These are phyloP conservation scores for Sungouiella thailandica DNA, from an alignment of 805 yeast genomes.

Conservation along the genomic window DNA sequence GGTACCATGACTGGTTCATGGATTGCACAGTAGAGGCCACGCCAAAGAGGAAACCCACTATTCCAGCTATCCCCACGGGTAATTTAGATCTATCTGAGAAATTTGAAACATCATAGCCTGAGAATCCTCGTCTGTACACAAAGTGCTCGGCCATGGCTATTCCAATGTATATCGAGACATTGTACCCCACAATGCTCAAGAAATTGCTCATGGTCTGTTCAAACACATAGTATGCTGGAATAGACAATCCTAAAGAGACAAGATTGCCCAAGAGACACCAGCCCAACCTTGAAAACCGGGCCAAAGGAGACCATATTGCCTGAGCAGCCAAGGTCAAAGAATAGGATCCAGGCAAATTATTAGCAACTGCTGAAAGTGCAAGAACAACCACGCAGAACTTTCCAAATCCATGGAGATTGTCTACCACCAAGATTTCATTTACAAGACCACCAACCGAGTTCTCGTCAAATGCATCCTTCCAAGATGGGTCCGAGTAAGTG, in stretches of 20 bases:
- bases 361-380: constrained; percentile 28
- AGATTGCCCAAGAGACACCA: constrained; percentile 31
- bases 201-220: constrained; percentile 26
- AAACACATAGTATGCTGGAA: constrained; percentile 32
- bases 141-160: constrained; percentile 26
- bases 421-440: constrained; percentile 22
- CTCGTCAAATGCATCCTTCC: constrained; percentile 24
- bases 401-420: constrained; percentile 28
- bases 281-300: constrained; percentile 27
- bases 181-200: constrained; percentile 28
- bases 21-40: constrained; percentile 28
- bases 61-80: constrained; percentile 29
- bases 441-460: constrained; percentile 32
- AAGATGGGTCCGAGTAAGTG: constrained; percentile 18
- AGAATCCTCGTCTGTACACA: constrained; percentile 22
- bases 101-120: constrained; percentile 22
- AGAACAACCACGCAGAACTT: constrained; percentile 27
- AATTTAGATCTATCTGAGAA: constrained; percentile 19
- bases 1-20: constrained; percentile 32
- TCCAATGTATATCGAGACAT: constrained; percentile 30
- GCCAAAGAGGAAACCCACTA: constrained; percentile 25
- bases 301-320: constrained; percentile 27
- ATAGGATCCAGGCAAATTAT: constrained; percentile 31
- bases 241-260: constrained; percentile 27
- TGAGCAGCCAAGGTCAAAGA: constrained; percentile 27